Evolutionary conservation across 2,329 filamentous ascomycete species (phyloP), one percentile per base, ranked within the genome.

Genomic region (Pseudogymnoascus sp.): DNA sequence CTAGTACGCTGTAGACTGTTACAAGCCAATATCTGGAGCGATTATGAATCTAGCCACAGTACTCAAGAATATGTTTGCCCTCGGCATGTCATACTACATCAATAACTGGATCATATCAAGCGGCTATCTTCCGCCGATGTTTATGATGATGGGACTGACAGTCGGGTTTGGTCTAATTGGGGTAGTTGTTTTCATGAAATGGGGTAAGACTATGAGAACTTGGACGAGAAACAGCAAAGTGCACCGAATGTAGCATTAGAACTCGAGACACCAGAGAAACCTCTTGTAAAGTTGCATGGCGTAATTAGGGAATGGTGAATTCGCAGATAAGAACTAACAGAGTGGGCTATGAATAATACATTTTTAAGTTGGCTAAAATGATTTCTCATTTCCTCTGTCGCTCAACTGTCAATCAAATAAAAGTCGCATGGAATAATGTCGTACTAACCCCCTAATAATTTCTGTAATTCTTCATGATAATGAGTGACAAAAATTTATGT

Each of bases 21-120:
- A 88, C 72, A 87, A 87, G 71, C 83, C 84, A 0, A 81, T 87
- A 2, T 79, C 84, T 0, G 84, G 84, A 2, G 79, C 78, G 2
- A 74, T 87, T 25, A 58, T 64, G 60, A 52, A 59, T 9, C 14
- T 59, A 7, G 25, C 31, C 21, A 64, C 62, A 23, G 62, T 64
- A 9, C 40, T 58, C 2, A 77, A 76, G 62, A 74, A 74, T 1
- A 67, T 76, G 4, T 73, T 77, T 31, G 74, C 72, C 0, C 75
- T 78, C 35, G 64, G 68, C 3, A 43, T 69, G 7, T 66, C 64
- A 11, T 65, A 67, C 33, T 70, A 65, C 61, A 40, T 69, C 6
- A 71, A 68, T 40, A 64, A 67, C 33, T 35, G 33, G 33, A 61
- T 69, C 9, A 38, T n/a, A 38, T 31, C 14, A 43, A 28, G 45